Conservation (phyloP, 2,329 filamentous ascomycete genomes). For the Aspergillus pseudoviridinutans region DNA sequence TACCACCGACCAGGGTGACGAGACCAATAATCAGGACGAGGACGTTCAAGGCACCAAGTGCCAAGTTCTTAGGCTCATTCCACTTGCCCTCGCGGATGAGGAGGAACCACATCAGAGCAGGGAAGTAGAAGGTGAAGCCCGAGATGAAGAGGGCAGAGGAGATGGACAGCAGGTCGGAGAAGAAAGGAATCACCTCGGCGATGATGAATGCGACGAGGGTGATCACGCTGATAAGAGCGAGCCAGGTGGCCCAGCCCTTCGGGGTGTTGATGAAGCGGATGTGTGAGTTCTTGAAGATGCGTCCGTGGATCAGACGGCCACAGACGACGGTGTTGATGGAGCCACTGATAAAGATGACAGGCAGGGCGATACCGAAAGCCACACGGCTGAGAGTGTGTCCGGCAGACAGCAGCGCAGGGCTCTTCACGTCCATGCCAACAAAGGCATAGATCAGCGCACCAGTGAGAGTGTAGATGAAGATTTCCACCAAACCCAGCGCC, state of each 20-base stretch:
- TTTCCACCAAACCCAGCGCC: conserved; percentile 17
- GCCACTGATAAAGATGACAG: conserved; percentile 36
- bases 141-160: conserved; percentile 70
- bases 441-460: conserved; percentile 30
- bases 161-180: conserved; percentile 57
- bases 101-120: conserved; percentile 42
- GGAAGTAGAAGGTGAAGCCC: conserved; percentile 78
- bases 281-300: conserved; percentile 29
- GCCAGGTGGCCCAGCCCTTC: conserved; percentile 34
- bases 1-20: conserved; percentile 71
- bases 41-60: conserved; percentile 60
- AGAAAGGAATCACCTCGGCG: conserved; percentile 81
- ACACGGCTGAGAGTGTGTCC: conserved; percentile 24
- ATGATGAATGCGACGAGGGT: conserved; percentile 83
- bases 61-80: conserved; percentile 42
- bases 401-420: conserved; percentile 31
- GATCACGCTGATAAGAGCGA: conserved; percentile 40
- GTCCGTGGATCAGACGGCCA: conserved; percentile 32
- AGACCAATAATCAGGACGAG: conserved; percentile 67
- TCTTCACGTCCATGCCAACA: conserved; percentile 28
- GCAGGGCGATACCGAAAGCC: conserved; percentile 32
- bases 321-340: conserved; percentile 35
- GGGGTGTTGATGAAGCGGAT: conserved; percentile 35
- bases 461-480: conserved; percentile 22
- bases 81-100: conserved; percentile 26